Conservation (phyloP, 495 filamentous ascomycete genomes). For the Trichoderma parareesei region DNA sequence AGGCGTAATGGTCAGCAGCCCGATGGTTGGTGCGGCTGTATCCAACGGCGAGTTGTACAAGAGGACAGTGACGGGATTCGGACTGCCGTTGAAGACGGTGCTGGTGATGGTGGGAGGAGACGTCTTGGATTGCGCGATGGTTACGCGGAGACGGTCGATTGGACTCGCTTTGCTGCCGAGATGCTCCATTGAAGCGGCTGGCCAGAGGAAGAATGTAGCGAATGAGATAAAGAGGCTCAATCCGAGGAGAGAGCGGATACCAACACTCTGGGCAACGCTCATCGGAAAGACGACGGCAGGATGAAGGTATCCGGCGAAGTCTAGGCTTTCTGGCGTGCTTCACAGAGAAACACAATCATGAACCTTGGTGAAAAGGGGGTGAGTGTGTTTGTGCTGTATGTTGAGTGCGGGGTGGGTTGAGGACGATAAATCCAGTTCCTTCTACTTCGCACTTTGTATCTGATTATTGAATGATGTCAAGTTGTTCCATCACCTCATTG, state of each 20-base stretch:
- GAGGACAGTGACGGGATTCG: slow-evolving; percentile 37
- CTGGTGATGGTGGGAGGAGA: slow-evolving; percentile 21
- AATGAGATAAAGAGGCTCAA: not conserved
- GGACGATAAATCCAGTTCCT: no score
- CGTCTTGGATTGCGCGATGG: slow-evolving; percentile 21
- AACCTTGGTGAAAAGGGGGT: not conserved
- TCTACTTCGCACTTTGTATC: no score
- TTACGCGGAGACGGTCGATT: slow-evolving; percentile 21
- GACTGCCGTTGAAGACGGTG: slow-evolving; percentile 35
- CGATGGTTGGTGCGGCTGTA: slow-evolving; percentile 34
- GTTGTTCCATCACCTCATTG: no score
- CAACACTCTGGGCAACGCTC: not conserved
- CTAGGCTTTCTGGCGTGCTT: no score
- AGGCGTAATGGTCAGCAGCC: slow-evolving; percentile 37
- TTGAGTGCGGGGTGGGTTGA: no score
- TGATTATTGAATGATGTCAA: no score
- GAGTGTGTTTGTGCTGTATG: not conserved
- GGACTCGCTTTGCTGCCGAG: slow-evolving; percentile 13
- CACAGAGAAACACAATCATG: not conserved
- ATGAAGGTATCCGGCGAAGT: not conserved
- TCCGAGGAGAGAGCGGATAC: not conserved
- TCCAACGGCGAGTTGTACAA: slow-evolving; percentile 45
- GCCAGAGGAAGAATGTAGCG: slow-evolving; percentile 11
- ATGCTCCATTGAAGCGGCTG: slow-evolving; percentile 15
- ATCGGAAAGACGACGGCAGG: not conserved